Evolutionary conservation across 2,329 filamentous ascomycete genomes (phyloP), one percentile per base, ranked within the genome.

Genomic region (Venturia pyrina): DNA sequence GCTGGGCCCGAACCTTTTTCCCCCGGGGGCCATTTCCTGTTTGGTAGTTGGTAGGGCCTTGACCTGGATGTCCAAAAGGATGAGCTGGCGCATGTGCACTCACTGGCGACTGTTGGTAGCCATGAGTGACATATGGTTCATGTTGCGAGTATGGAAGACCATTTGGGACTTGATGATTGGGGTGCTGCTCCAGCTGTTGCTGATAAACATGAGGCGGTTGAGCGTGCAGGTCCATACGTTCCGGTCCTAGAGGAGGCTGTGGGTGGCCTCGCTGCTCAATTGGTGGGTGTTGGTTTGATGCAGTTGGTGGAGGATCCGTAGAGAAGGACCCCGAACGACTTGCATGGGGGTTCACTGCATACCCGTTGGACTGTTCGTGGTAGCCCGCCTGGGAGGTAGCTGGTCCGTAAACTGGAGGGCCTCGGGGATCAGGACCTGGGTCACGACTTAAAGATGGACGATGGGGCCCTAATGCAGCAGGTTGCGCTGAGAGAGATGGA

Each of bases 1-100:
- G 60, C 28, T 24, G 21, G 17, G 65, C 65, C 21, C 65, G 43
- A 44, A 65, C 62, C 34, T 66, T 61, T 61, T 64, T 66, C 37
- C 62, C 2, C 34, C 17, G 13, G 43, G 32, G 2, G 5, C 15
- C 28, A 37, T 53, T 32, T 44, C 8, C 32, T 34, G 40, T 43
- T 19, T n/a, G 41, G 21, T 10, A 66, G 21, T 34, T 43, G 19
- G 46, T 44, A 1, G 65, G 65, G 21, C 60, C 62, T 57, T 65
- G 60, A 24, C 11, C 62, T 19, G 53, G 53, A 10, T 19, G 53
- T 37, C 56, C 40, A 21, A 64, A 57, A 28, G 48, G n/a, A 56
- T 64, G 46, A 40, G 44, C 11, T 5, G 40, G 21, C 43, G 32
- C 62, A 32, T 50, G 34, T 37, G 64, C 24, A 24, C 56, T 50